Conservation (phyloP, 2,329 filamentous ascomycete species). For the Cercospora sp. region DNA sequence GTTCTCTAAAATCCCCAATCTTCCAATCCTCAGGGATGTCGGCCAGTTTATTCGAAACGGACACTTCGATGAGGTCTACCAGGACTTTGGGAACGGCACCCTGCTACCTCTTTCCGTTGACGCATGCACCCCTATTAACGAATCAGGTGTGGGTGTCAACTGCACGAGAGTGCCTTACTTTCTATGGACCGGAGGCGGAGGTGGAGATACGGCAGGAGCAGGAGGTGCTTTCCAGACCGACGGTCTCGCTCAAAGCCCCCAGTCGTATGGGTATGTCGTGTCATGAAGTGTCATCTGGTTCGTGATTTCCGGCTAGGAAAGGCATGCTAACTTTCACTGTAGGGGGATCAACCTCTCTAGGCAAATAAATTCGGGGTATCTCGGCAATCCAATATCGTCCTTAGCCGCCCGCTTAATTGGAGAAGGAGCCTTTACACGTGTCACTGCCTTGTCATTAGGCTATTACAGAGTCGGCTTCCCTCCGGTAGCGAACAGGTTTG, state of each 20-base stretch:
- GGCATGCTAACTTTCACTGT: background rate
- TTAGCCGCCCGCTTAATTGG: too few species aligned
- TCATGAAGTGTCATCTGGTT: background rate
- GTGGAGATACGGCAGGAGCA: background rate
- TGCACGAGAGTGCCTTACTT: background rate
- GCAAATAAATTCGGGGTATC: background rate
- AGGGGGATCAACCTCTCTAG: background rate
- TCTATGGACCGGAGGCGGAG: background rate
- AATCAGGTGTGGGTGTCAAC: background rate
- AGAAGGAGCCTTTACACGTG: background rate
- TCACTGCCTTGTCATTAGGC: background rate
- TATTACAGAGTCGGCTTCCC: background rate
- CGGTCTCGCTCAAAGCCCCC: background rate
- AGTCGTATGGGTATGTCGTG: background rate
- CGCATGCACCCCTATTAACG: background rate
- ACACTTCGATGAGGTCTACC: background rate
- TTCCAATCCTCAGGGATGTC: background rate
- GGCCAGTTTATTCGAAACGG: background rate
- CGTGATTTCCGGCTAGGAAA: background rate
- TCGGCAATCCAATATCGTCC: background rate
- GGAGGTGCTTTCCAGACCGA: background rate
- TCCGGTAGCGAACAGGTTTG: background rate
- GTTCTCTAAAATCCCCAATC: background rate
- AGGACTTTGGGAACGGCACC: background rate
- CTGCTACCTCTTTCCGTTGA: background rate